Conservation (phyloP, 1,284 basidiomycete species). For the Sanghuangporus weigelae region DNA sequence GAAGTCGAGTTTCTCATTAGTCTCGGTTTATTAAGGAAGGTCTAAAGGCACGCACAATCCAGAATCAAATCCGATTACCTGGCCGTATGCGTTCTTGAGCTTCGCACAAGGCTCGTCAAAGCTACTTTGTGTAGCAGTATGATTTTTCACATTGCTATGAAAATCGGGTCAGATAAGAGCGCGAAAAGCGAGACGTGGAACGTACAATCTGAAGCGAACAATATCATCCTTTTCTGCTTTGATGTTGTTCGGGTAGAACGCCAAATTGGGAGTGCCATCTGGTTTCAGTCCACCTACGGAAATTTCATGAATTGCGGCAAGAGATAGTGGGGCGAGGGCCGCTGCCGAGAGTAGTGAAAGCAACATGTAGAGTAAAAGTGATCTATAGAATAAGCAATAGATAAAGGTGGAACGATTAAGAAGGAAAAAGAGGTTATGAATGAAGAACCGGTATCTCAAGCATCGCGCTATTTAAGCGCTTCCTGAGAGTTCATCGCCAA, state of each 20-base stretch:
- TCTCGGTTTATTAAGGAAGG: not conserved
- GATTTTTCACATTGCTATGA: conserved; percentile 35
- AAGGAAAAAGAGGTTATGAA: not conserved
- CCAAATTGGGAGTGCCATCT: conserved; percentile 21
- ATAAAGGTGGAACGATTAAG: not conserved
- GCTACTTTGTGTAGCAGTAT: conserved; percentile 40
- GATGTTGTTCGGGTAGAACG: conserved; percentile 33
- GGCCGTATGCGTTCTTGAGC: conserved; percentile 3
- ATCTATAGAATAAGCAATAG: not conserved
- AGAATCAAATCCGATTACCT: conserved; percentile 29
- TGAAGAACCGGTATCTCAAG: not conserved
- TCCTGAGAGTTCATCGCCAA: not conserved
- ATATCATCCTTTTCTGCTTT: conserved; percentile 31
- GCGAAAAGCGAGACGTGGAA: not conserved
- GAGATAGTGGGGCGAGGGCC: conserved; percentile 6
- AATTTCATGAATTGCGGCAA: conserved; percentile 26
- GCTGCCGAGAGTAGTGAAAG: not conserved
- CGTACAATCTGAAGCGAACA: conserved; percentile 36
- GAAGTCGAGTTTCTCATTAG: not conserved
- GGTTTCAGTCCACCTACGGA: conserved; percentile 29
- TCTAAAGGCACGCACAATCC: conserved; percentile 33
- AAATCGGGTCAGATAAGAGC: not conserved
- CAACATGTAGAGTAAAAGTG: not conserved
- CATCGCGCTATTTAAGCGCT: not conserved
- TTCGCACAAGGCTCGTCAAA: conserved; percentile 36